Base-by-base conservation (phyloP, 805 yeast species). In the Starmera quercuum region DNA sequence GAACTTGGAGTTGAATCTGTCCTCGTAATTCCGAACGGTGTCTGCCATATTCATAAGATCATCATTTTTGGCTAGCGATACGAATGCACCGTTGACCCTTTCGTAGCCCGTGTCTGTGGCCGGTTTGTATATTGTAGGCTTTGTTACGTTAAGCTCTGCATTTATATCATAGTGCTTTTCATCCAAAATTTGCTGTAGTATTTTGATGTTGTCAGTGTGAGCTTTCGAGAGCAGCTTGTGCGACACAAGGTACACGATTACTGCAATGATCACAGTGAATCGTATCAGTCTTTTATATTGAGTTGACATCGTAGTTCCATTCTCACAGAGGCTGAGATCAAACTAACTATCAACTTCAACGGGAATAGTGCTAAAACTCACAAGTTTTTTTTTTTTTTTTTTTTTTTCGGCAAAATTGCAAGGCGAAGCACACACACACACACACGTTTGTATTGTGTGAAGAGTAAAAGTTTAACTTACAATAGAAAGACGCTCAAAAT, bases 21-120 rank as follows among this genome's bases (percentile, higher is more conserved):
- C 85, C 64, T 85, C 95, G 25, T 84, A 72, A 37, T 71, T 66
- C 36, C 79, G 68, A 39, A 86, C 78, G 6, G 92, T 75, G 30
- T 63, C 67, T 23, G 79, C 42, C 32, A 83, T 61, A n/a, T 64
- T 66, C 44, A 62, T 51, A 40, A 82, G 53, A 47, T 84, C 95
- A 19, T 60, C 49, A 57, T 84, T 78, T 50, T 92, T 68, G 23
- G 85, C 85, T 44, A 84, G 63, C 2, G 87, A 64, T 37, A 78
- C 73, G 9, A 31, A 24, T 15, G 21, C 13, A 3, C 29, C 33
- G 10, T 30, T 30, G 3, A 11, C 24, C 15, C 16, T 29, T n/a
- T 19, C 24, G 13, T 27, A 15, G 11, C 18, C 6, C 26, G 26
- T 4, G 26, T 23, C 13, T 4, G 7, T n/a, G n/a, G n/a, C n/a